Conservation (phyloP, 345 rosid genomes). For the Aquilaria malaccensis region DNA sequence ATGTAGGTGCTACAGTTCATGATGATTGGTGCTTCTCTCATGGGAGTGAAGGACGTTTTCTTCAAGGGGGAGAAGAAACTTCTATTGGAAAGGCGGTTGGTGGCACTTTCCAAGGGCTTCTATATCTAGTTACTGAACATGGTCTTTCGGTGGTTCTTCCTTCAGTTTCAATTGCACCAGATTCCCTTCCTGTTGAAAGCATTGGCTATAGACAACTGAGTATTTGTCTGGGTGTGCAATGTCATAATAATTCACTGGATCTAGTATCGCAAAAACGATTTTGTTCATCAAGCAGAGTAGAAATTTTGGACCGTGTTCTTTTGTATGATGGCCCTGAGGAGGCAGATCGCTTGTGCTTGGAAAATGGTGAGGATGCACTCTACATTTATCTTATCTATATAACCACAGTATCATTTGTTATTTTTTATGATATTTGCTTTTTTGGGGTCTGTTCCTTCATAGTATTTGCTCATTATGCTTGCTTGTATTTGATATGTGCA, state of each 20-base stretch:
- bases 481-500: too few relatives aligned
- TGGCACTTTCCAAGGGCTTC: slow-evolving; percentile 75
- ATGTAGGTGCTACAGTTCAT: slow-evolving; percentile 26
- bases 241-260: slow-evolving; percentile 22
- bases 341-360: slow-evolving; percentile 70
- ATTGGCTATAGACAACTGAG: slow-evolving; percentile 45
- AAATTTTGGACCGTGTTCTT: slow-evolving; percentile 82
- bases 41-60: slow-evolving; percentile 18
- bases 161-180: slow-evolving; percentile 50
- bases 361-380: slow-evolving; percentile 65
- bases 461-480: too few relatives aligned
- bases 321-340: slow-evolving; percentile 82
- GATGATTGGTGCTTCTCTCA: slow-evolving; percentile 55
- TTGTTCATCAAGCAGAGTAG: slow-evolving; percentile 65
- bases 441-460: too few relatives aligned
- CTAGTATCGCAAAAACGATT: slow-evolving; percentile 26
- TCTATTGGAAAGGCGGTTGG: slow-evolving; percentile 65
- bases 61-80: slow-evolving; percentile 37
- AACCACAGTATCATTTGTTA: not conserved
- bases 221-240: slow-evolving; percentile 17
- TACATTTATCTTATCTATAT: slow-evolving; percentile 8
- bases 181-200: slow-evolving; percentile 44
- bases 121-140: slow-evolving; percentile 71
- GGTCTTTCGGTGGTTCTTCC: slow-evolving; percentile 95
- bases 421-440: too few relatives aligned